Conservation (phyloP, 805 yeast species). For the Lachancea sp. region DNA sequence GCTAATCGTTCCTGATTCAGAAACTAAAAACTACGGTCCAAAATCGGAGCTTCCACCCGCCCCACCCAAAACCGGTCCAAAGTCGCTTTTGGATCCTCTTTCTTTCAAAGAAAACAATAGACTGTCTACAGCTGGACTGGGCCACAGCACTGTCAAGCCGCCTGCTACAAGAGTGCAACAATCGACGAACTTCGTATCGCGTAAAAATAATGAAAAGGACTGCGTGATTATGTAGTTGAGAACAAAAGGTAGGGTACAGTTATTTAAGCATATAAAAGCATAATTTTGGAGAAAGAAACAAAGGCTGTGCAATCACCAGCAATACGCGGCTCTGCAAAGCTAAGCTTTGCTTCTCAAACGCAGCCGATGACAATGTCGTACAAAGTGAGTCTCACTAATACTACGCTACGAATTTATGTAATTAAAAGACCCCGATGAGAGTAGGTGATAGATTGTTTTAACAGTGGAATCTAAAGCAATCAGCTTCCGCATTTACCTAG, state of each 20-base stretch:
- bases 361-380: no score
- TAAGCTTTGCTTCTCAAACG: no score
- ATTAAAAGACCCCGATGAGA: no score
- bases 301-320: no score
- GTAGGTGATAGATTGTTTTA: no score
- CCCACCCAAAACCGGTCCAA: neutral
- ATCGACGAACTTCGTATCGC: neutral
- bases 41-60: neutral
- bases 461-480: no score
- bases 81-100: conserved; percentile 1
- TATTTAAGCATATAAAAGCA: no score
- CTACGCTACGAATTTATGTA: no score
- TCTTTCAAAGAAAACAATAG: neutral
- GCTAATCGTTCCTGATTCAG: neutral
- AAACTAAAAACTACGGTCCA: neutral
- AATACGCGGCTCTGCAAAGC: no score
- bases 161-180: neutral
- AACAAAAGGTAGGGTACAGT: neutral
- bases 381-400: no score
- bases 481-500: no score
- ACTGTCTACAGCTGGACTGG: neutral
- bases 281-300: no score
- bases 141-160: neutral
- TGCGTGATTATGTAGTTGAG: conserved; percentile 2
- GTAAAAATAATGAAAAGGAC: conserved; percentile 2